Base-by-base conservation (phyloP, 2,329 filamentous ascomycete species). In the Paecilomyces dactylethromorphus region DNA sequence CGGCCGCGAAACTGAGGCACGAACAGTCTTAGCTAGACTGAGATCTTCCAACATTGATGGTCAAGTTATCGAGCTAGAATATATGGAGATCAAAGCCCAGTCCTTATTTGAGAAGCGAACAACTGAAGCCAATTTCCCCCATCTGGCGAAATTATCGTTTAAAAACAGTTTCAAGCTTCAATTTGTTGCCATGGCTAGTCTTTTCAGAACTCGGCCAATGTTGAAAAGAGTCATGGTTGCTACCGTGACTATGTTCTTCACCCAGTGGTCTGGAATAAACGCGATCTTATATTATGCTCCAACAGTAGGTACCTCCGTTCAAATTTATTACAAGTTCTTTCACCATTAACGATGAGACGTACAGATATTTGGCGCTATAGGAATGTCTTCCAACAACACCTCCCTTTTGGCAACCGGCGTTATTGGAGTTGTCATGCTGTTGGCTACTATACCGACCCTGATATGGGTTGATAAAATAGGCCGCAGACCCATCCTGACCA, bases 21-120 rank as follows among this genome's bases (percentile, higher is more conserved):
- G 56, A 31, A 2, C 6, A n/a, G 33, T 15, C 49, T n/a, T n/a
- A n/a, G n/a, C n/a, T n/a, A n/a, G n/a, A n/a, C n/a, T n/a, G n/a
- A n/a, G n/a, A n/a, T n/a, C n/a, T n/a, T n/a, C n/a, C n/a, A n/a
- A n/a, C n/a, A n/a, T n/a, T n/a, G n/a, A n/a, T n/a, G n/a, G n/a
- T n/a, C n/a, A n/a, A n/a, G n/a, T n/a, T n/a, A n/a, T 91, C 52
- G 81, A 87, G 63, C 78, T 90, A 2, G 89, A 91, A 66, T 90
- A 87, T 67, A 80, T 90, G 31, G 89, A 92, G 70, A 91, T 92
- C 75, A 88, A 89, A 70, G 87, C 88, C 0, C 87, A 90, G 69
- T 87, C 84, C 0, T 69, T 87, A 7, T 92, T 91, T 63, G 88
- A 92, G 75, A 89, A 90, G 74, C 81, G 84, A 31, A 84, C 83